Evolutionary conservation across 148 eudicot genomes (phyloP).

Genomic region (Camellia japonica): DNA sequence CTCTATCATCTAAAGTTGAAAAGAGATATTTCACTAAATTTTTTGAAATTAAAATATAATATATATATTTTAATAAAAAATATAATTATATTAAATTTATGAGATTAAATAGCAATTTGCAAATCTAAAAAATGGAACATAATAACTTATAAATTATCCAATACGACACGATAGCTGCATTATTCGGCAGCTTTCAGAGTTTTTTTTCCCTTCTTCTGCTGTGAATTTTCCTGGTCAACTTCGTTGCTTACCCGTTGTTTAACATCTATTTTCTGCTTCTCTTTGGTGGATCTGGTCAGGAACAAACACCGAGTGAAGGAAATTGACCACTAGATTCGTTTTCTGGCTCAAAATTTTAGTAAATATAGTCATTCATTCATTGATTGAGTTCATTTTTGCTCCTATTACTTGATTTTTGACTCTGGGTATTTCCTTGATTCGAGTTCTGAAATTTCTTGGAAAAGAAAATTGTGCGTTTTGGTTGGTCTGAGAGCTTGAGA

Average conservation of each 20-base stretch:
- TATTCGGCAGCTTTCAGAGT: background rate
- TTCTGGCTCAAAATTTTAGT: background rate
- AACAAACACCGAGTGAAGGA: slow-evolving; percentile 8
- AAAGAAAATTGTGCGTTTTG: slow-evolving; percentile 21
- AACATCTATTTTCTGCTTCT: background rate
- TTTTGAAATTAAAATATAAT: no score
- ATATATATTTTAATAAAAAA: no score
- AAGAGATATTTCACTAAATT: no score
- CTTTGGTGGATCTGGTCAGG: slow-evolving; percentile 31
- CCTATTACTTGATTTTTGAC: background rate
- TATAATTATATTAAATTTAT: no score
- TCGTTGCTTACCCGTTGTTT: background rate
- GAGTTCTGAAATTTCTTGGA: background rate
- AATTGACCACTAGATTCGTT: background rate
- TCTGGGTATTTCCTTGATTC: slow-evolving; percentile 14
- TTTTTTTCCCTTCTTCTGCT: background rate
- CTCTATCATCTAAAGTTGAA: no score
- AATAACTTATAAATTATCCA: background rate
- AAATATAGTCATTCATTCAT: background rate
- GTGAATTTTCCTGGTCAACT: slow-evolving; percentile 16
- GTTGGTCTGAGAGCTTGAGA: background rate
- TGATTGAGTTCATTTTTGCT: slow-evolving; percentile 17
- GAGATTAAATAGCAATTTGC: no score
- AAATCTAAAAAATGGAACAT: no score
- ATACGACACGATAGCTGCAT: background rate